A percentile compares a stretch with the other conserved stretches of the same genome.
These are phyloP conservation scores for Cryptosporidium sp. DNA, from an alignment of 169 alveolate genomes.

Conservation along the genomic window DNA sequence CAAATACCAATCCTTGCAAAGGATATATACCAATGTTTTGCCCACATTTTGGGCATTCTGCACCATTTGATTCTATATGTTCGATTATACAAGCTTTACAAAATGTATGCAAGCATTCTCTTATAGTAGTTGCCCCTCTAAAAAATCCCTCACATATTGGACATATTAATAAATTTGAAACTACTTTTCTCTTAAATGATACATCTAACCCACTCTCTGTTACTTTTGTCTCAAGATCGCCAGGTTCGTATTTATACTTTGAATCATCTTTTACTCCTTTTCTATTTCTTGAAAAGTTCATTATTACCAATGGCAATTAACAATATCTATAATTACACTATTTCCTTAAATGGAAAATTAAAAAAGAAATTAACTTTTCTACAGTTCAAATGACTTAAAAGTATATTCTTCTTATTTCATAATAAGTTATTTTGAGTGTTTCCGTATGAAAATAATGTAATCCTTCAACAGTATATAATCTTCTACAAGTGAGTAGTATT, in stretches of 20 bases:
- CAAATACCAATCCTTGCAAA: slow-evolving; percentile 69
- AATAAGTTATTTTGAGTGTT: too few relatives aligned
- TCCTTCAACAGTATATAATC: not conserved
- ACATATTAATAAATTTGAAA: slow-evolving; percentile 77
- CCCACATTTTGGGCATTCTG: slow-evolving; percentile 80
- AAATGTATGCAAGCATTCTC: slow-evolving; percentile 82
- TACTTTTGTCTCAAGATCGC: slow-evolving; percentile 54
- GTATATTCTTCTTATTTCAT: not conserved
- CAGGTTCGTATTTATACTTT: slow-evolving; percentile 42
- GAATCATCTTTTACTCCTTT: slow-evolving; percentile 9
- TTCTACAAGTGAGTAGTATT: not conserved
- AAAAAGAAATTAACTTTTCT: too few relatives aligned
- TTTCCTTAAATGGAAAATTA: too few relatives aligned
- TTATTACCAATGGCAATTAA: not conserved
- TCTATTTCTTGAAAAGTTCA: slow-evolving; percentile 22
- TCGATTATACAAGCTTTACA: slow-evolving; percentile 78
- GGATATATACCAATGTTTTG: slow-evolving; percentile 51
- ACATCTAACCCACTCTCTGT: slow-evolving; percentile 77
- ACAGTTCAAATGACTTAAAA: not conserved
- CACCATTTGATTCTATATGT: slow-evolving; percentile 73
- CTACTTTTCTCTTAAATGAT: slow-evolving; percentile 64
- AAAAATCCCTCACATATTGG: slow-evolving; percentile 80
- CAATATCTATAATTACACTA: too few relatives aligned
- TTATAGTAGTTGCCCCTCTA: slow-evolving; percentile 80
- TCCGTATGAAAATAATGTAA: not conserved